Percentiles rank a stretch among this genome's conserved stretches.
These are phyloP conservation scores for Allium sativum DNA, from an alignment of 106 monocot genomes.

Conservation along the genomic window DNA sequence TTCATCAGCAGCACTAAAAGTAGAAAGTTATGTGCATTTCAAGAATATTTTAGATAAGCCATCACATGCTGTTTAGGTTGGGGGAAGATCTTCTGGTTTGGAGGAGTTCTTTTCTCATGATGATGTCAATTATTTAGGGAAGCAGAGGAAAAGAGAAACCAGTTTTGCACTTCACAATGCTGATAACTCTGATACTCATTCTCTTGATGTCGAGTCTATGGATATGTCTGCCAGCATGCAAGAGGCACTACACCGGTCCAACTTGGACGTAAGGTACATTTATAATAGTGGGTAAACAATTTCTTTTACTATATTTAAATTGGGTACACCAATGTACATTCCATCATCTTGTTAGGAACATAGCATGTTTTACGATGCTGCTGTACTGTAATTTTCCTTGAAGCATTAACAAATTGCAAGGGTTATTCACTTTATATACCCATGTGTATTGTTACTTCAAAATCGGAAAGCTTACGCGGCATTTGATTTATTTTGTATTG, in stretches of 20 bases:
- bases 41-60: slow-evolving; percentile 11
- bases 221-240: slow-evolving; percentile 77
- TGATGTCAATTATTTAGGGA: slow-evolving; percentile 39
- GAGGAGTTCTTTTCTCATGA: slow-evolving; percentile 49
- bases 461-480: too few species aligned
- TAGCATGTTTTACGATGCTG: too few species aligned
- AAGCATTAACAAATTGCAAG: too few species aligned
- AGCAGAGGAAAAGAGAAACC: slow-evolving; percentile 26
- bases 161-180: slow-evolving; percentile 18
- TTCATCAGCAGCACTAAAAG: neutral
- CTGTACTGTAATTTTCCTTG: too few species aligned
- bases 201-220: slow-evolving; percentile 24
- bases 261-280: slow-evolving; percentile 75
- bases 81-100: slow-evolving; percentile 38
- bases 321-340: too few species aligned
- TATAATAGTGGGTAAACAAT: neutral
- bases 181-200: slow-evolving; percentile 9
- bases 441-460: too few species aligned
- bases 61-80: slow-evolving; percentile 26
- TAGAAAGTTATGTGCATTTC: neutral
- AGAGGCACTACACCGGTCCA: slow-evolving; percentile 84
- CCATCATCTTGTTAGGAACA: too few species aligned
- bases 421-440: too few species aligned
- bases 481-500: too few species aligned
- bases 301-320: too few species aligned